Evolutionary conservation across 1,284 basidiomycete species (phyloP), one percentile per base, ranked within the genome.

Genomic region (Naganishia liquefaciens): DNA sequence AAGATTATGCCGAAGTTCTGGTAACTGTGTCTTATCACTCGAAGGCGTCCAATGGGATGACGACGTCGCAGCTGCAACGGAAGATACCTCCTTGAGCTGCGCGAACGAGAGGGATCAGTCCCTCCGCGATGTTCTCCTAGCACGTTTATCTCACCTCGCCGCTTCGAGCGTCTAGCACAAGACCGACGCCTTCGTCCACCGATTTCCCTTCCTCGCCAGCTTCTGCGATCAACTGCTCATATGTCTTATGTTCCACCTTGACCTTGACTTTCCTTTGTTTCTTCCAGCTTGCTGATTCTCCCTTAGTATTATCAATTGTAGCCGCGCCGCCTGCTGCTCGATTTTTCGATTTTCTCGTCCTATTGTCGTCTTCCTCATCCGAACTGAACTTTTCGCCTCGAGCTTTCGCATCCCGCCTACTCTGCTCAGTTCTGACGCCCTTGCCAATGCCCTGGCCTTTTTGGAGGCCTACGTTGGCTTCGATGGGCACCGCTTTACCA

Each of bases 1-100:
- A 28, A 99, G 79, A 76, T 99, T 99, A 76, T 99, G 94, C 40
- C 93, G 86, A 21, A 99, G 86, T 81, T 99, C 96, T 0, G 95
- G 94, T 68, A 99, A 86, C 67, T 90, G 87, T 50, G 87, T 90
- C 1, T 87, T 83, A 70, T 97, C 93, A 15, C 85, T 86, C 0
- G 90, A 87, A 0, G 91, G 91, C 15, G 88, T 87, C 91, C 93
- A 93, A 7, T 86, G 84, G 39, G 88, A 88, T 2, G 40, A 40
- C 43, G 64, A 39, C 2, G 55, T 55, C 9, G 63, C 54, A 17
- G 67, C 51, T 1, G 91, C 86, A 27, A 94, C 77, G 1, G 90
- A 93, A 3, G 88, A 84, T 6, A 95, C 86, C 77, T 93, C 90
- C 44, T 88, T 84, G 27, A 87, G 86, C 89, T 93, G n/a, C n/a